Evolutionary conservation across 805 yeast genomes (phyloP), one percentile per base, ranked within the genome.

Genomic region (Cyberlindnera samutprakarnensis): DNA sequence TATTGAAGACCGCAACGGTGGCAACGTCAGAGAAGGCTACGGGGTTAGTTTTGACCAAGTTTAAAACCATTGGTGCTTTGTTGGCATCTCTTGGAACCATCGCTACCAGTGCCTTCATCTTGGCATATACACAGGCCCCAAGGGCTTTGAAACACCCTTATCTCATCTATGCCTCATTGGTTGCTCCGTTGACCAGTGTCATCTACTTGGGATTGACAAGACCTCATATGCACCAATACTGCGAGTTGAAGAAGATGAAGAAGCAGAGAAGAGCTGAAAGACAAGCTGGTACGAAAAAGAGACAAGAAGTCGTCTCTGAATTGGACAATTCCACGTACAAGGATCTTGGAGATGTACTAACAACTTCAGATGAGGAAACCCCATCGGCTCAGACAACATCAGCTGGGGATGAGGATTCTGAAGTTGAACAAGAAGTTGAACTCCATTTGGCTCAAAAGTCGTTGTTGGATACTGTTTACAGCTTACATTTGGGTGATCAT

Each of bases 131-230:
- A 30, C 64, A 66, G 30, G 74, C 86, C 1, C 74, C 83, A 14
- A 43, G 54, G 5, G 50, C 60, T 23, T 75, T 68, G 35, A 72
- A 72, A 53, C 94, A 82, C 55, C 92, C 92, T 14, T 82, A 81
- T 51, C 65, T 82, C 48, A 48, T 82, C 11, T 82, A 82, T 27
- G 41, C 55, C 5, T 42, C 51, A 4, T 37, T 50, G 28, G 47
- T 50, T 6, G 44, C 44, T 36, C 55, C 55, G 16, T 13, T 50
- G 5, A 33, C 44, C 10, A 14, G 39, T 12, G 18, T 38, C 2
- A 33, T 47, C 14, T 46, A 22, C 11, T 15, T 12, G 4, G 20
- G 12, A 9, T 13, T 21, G 7, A n/a, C 13, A 13, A 22, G 14
- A n/a, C 14, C 13, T 3, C 15, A 22, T 14, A n/a, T 37, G 15